These are phyloP conservation scores for Helianthus annuus DNA, from an alignment of 129 eudicot species.

Conservation along the genomic window DNA sequence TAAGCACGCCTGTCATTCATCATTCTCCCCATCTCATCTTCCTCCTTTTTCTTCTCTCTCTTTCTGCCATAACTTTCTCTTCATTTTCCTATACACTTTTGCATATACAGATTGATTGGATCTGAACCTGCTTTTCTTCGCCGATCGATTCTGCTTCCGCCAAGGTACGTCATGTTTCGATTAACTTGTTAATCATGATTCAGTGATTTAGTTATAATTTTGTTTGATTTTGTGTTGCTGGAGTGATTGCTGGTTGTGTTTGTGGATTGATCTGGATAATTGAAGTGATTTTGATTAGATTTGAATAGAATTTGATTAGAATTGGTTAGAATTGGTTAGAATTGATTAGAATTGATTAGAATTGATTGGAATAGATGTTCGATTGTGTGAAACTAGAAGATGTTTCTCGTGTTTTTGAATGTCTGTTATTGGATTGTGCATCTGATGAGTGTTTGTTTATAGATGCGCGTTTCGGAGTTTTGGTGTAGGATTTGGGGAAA, in stretches of 20 bases:
- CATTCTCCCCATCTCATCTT: conserved; percentile 73
- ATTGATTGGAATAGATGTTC: not conserved
- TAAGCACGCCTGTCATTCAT: conserved; percentile 93
- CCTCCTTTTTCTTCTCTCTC: conserved; percentile 22
- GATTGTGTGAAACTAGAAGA: not conserved
- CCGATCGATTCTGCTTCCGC: conserved; percentile 1
- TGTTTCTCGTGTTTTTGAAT: conserved; percentile 14
- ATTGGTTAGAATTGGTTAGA: no score
- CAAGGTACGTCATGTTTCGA: conserved; percentile 30
- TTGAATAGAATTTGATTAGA: not conserved
- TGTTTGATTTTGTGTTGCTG: conserved; percentile 6
- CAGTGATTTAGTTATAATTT: not conserved
- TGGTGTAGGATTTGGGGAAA: conserved; percentile 26
- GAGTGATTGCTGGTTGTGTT: not conserved
- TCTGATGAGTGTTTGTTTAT: not conserved
- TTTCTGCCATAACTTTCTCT: conserved; percentile 18
- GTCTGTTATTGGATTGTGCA: conserved; percentile 6
- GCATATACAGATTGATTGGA: no score
- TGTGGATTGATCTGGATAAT: conserved; percentile 30
- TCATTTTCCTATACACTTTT: no score
- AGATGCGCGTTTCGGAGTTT: conserved; percentile 21
- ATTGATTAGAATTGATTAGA: not conserved
- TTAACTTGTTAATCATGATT: not conserved
- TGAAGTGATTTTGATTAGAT: conserved; percentile 23
- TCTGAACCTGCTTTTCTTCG: no score